Evolutionary conservation across 768 basidiomycete species (phyloP).

Genomic region (Rhodosporidiobolus odoratus): DNA sequence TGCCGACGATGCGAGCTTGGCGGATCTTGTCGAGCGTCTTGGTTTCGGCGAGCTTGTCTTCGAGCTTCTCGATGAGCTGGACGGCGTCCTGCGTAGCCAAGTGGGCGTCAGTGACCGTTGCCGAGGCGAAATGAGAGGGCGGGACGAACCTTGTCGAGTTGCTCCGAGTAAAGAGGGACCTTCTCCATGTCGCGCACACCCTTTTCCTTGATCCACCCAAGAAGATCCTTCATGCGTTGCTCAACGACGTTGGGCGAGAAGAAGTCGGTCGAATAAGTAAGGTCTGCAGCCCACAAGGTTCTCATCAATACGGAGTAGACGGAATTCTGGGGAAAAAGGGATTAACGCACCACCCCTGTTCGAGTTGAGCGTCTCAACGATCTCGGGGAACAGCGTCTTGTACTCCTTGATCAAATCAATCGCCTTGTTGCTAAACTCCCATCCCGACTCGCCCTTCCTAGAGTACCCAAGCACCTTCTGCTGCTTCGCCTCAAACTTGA

Average conservation of each 20-base stretch:
- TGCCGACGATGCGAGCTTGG: conserved; percentile 86
- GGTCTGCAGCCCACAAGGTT: conserved; percentile 54
- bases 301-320: too few species aligned
- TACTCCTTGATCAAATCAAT: conserved; percentile 75
- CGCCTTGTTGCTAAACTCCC: conserved; percentile 91
- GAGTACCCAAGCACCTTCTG: conserved; percentile 91
- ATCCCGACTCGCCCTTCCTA: conserved; percentile 70
- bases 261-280: conserved; percentile 61
- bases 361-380: conserved; percentile 66
- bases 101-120: neutral
- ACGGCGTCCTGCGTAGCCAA: conserved; percentile 61
- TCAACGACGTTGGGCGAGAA: conserved; percentile 55
- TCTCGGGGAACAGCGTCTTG: conserved; percentile 68
- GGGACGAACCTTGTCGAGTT: conserved; percentile 68
- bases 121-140: neutral
- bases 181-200: conserved; percentile 87
- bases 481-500: conserved; percentile 92
- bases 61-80: conserved; percentile 66
- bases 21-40: conserved; percentile 66
- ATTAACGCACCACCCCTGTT: conserved; percentile 26
- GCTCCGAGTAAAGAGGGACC: conserved; percentile 84
- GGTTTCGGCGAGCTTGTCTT: conserved; percentile 61
- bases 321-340: neutral
- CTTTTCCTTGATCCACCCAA: conserved; percentile 75
- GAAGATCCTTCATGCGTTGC: conserved; percentile 68